Evolutionary conservation across 345 rosid genomes (phyloP).

Genomic region (Eutrema heterophyllum): DNA sequence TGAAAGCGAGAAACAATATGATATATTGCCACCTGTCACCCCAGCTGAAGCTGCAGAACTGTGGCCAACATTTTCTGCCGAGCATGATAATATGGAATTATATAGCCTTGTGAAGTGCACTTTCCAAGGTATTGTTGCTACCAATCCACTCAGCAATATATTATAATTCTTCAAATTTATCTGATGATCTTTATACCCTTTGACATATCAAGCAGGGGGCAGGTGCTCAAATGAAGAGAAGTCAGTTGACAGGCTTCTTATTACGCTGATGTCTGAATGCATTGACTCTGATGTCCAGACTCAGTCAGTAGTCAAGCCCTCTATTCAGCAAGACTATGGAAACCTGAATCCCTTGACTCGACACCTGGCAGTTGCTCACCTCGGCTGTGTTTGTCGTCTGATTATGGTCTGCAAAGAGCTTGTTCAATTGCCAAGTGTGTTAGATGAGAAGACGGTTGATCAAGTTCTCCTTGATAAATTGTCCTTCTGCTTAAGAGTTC

Average conservation of each 20-base stretch:
- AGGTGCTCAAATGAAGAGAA: conserved; percentile 74
- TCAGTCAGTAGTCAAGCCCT: conserved; percentile 37
- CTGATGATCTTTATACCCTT: conserved; percentile 15
- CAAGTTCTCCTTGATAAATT: conserved; percentile 49
- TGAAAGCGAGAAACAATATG: conserved; percentile 51
- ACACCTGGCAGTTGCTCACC: conserved; percentile 82
- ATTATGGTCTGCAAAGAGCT: conserved; percentile 56
- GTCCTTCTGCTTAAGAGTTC: conserved; percentile 62
- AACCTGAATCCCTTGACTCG: conserved; percentile 56
- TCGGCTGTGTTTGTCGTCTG: conserved; percentile 54
- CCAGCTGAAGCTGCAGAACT: conserved; percentile 50
- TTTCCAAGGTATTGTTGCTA: conserved; percentile 56
- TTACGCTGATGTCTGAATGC: conserved; percentile 67
- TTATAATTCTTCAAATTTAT: neutral
- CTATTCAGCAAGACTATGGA: conserved; percentile 45
- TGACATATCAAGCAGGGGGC: conserved; percentile 38
- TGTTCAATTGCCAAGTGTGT: conserved; percentile 45
- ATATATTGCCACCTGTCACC: conserved; percentile 39
- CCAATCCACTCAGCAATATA: neutral
- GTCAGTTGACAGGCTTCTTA: conserved; percentile 56
- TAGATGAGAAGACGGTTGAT: conserved; percentile 57
- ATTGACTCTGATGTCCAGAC: conserved; percentile 49
- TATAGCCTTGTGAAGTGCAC: conserved; percentile 52
- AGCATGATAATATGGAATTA: conserved; percentile 34
- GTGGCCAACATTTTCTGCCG: conserved; percentile 43